These are phyloP conservation scores for Sclerotiophoma versabilis DNA, from an alignment of 2,329 filamentous ascomycete species.

Conservation along the genomic window DNA sequence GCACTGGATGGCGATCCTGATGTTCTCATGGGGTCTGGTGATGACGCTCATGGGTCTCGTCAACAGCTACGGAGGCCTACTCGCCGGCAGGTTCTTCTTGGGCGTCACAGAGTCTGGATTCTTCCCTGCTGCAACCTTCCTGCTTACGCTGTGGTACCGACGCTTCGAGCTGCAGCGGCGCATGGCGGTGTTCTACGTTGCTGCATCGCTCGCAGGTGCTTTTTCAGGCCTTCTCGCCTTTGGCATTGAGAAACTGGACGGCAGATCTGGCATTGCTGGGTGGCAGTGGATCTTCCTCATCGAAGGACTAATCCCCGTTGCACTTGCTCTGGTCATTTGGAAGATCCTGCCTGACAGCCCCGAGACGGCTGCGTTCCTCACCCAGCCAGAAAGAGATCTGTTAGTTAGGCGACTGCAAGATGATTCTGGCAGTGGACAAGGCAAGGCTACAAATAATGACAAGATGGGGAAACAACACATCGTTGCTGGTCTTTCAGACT, in stretches of 20 bases:
- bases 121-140: slow-evolving; percentile 67
- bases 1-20: slow-evolving; percentile 50
- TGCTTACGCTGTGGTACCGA: slow-evolving; percentile 47
- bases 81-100: slow-evolving; percentile 56
- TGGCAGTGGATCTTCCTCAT: slow-evolving; percentile 47
- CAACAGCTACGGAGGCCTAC: slow-evolving; percentile 56
- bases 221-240: slow-evolving; percentile 48
- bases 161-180: slow-evolving; percentile 46
- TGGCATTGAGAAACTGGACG: slow-evolving; percentile 44
- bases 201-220: slow-evolving; percentile 43
- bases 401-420: slow-evolving; percentile 40
- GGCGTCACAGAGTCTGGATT: slow-evolving; percentile 61
- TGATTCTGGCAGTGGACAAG: slow-evolving; percentile 56
- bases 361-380: slow-evolving; percentile 49
- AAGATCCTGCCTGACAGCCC: slow-evolving; percentile 62
- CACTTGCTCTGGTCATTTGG: slow-evolving; percentile 56
- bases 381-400: slow-evolving; percentile 43
- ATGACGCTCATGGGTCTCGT: slow-evolving; percentile 55
- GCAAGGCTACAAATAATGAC: slow-evolving; percentile 58
- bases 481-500: slow-evolving; percentile 56
- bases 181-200: slow-evolving; percentile 47
- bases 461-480: slow-evolving; percentile 57
- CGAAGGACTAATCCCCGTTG: slow-evolving; percentile 42
- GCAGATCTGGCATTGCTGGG: slow-evolving; percentile 32
- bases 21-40: slow-evolving; percentile 52